Conservation (phyloP, 495 filamentous ascomycete genomes). For the Podospora pseudopauciseta region DNA sequence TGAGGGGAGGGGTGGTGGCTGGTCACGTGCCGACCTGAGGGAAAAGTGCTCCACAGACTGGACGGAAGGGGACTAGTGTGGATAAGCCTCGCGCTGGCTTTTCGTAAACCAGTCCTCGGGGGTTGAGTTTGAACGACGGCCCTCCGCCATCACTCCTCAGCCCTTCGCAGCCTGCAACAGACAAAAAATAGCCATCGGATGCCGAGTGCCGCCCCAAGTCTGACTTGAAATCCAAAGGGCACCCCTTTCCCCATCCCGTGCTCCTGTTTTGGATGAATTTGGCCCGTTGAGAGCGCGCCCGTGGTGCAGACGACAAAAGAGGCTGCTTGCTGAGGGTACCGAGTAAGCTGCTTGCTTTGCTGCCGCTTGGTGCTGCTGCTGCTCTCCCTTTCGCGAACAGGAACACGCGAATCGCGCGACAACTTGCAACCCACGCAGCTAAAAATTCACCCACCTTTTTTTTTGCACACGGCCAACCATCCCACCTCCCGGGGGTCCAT, state of each 20-base stretch:
- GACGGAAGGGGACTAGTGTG: conserved; percentile 19
- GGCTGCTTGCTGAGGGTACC: not conserved
- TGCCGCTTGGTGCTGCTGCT: conserved; percentile 9
- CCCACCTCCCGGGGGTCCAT: conserved; percentile 9
- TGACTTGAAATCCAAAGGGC: conserved; percentile 12
- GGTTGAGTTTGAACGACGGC: conserved; percentile 13
- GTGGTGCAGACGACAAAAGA: conserved; percentile 15
- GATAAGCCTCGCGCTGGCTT: conserved; percentile 28
- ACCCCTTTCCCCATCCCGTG: conserved; percentile 16
- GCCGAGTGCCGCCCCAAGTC: conserved; percentile 12
- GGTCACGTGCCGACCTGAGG: conserved; percentile 7
- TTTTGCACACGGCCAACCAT: conserved; percentile 24
- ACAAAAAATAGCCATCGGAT: conserved; percentile 21
- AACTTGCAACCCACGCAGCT: conserved; percentile 26
- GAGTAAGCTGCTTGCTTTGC: conserved; percentile 1
- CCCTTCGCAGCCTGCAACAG: conserved; percentile 14
- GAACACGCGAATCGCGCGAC: conserved; percentile 41
- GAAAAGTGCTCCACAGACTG: not conserved
- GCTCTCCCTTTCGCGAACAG: conserved; percentile 31
- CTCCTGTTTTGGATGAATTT: conserved; percentile 28
- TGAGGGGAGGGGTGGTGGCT: not conserved
- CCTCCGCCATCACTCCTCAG: conserved; percentile 18
- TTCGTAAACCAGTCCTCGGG: conserved; percentile 27
- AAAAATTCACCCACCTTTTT: conserved; percentile 15
- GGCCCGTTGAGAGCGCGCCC: conserved; percentile 13